phyloP scores from a whole-genome alignment of 305 asterid genomes.

The Fraxinus latifolia region DNA sequence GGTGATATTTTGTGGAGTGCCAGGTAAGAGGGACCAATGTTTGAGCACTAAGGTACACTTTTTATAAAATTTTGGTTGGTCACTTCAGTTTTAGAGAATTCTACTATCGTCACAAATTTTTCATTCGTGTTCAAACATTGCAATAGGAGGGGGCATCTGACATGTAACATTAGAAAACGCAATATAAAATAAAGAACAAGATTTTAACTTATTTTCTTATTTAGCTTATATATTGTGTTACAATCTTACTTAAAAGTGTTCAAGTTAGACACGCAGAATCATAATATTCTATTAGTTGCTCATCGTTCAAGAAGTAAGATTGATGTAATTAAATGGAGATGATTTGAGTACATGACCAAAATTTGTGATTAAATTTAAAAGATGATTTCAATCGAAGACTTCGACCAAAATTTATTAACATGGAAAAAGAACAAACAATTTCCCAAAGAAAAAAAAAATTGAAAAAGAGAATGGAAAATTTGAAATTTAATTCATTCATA shows the following conservation, averaged over 20 bases:
- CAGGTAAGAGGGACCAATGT: constrained; percentile 10
- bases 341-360: neutral
- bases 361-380: neutral
- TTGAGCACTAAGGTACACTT: neutral
- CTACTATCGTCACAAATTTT: neutral
- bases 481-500: neutral
- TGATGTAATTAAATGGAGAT: neutral
- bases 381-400: neutral
- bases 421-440: neutral
- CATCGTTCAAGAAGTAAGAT: neutral
- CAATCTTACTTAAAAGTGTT: neutral
- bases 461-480: neutral
- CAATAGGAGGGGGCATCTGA: neutral
- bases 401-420: neutral
- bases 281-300: neutral
- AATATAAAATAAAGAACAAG: neutral
- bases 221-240: neutral
- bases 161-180: neutral
- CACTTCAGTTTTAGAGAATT: neutral
- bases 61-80: neutral
- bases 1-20: constrained; percentile 20
- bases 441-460: neutral
- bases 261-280: neutral
- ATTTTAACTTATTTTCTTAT: neutral
- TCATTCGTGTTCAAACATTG: neutral